Evolutionary conservation across 768 basidiomycete species (phyloP).

Genomic region (Pholiota conissans): DNA sequence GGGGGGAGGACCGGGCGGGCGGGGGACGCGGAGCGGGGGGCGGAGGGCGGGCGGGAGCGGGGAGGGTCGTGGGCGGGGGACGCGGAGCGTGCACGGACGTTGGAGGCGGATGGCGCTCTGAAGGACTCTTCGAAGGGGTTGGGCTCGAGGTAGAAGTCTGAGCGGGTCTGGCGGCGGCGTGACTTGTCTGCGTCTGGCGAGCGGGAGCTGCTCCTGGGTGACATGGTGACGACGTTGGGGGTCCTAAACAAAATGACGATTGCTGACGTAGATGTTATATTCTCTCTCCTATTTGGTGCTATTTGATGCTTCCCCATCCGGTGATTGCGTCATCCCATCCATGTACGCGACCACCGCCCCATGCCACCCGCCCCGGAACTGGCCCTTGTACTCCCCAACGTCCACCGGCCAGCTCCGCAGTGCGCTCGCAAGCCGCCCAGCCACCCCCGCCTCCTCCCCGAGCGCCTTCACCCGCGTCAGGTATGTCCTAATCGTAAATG

Average conservation of each 20-base stretch:
- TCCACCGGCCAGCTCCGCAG: slow-evolving; percentile 67
- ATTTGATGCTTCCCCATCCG: slow-evolving; percentile 31
- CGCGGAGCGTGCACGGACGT: slow-evolving; percentile 40
- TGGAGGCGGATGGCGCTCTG: slow-evolving; percentile 57
- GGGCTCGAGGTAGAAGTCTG: slow-evolving; percentile 76
- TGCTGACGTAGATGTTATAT: slow-evolving; percentile 55
- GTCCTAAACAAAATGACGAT: slow-evolving; percentile 45
- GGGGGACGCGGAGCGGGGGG: slow-evolving; percentile 41
- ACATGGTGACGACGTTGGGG: slow-evolving; percentile 40
- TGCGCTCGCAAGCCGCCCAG: slow-evolving; percentile 62
- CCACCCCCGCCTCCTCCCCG: slow-evolving; percentile 53
- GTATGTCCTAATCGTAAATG: slow-evolving; percentile 74
- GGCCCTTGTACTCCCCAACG: slow-evolving; percentile 51
- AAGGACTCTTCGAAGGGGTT: slow-evolving; percentile 98
- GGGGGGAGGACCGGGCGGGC: slow-evolving; percentile 81
- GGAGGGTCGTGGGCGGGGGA: slow-evolving; percentile 27
- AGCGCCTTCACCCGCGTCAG: slow-evolving; percentile 53
- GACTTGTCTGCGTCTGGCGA: slow-evolving; percentile 25
- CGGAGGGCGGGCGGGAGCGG: slow-evolving; percentile 28
- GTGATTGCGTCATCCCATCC: slow-evolving; percentile 24
- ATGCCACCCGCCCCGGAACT: slow-evolving; percentile 31
- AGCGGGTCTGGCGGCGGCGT: slow-evolving; percentile 48
- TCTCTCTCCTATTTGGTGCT: slow-evolving; percentile 36
- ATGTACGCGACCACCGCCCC: slow-evolving; percentile 36
- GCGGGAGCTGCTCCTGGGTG: slow-evolving; percentile 37